These are phyloP conservation scores for Marasmius oreades DNA, from an alignment of 1,284 basidiomycete species.

Conservation along the genomic window DNA sequence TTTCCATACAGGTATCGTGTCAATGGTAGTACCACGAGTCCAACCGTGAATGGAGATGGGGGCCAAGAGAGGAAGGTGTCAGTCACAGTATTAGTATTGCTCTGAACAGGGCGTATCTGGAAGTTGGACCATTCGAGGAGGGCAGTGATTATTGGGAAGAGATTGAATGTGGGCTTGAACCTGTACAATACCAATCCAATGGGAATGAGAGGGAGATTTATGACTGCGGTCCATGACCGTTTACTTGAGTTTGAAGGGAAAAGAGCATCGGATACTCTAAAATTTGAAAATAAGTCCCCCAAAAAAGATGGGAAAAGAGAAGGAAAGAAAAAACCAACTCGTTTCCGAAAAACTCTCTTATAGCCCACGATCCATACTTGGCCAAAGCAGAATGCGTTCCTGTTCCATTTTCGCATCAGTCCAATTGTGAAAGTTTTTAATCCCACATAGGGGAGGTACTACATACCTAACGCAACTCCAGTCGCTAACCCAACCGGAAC, in stretches of 20 bases:
- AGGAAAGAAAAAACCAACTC: slow-evolving; percentile 43
- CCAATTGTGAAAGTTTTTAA: background rate
- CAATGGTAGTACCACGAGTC: slow-evolving; percentile 49
- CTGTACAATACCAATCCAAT: slow-evolving; percentile 52
- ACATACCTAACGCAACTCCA: slow-evolving; percentile 20
- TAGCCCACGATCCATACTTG: slow-evolving; percentile 70
- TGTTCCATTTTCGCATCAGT: slow-evolving; percentile 21
- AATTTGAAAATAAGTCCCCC: background rate
- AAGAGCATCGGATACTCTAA: slow-evolving; percentile 55
- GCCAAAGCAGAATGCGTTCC: slow-evolving; percentile 62
- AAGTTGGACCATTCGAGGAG: slow-evolving; percentile 53
- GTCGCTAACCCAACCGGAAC: slow-evolving; percentile 39
- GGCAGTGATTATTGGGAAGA: slow-evolving; percentile 47
- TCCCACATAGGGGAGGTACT: too few relatives aligned
- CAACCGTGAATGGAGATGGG: slow-evolving; percentile 55
- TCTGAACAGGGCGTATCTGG: background rate
- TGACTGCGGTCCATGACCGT: slow-evolving; percentile 68
- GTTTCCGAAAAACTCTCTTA: slow-evolving; percentile 62
- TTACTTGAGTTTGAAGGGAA: slow-evolving; percentile 60
- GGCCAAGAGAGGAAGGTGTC: slow-evolving; percentile 44
- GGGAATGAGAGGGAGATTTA: slow-evolving; percentile 67
- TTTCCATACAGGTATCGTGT: slow-evolving; percentile 44
- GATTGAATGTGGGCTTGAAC: slow-evolving; percentile 39
- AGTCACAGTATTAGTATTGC: too few relatives aligned
- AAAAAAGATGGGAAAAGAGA: background rate